phyloP scores from a whole-genome alignment of 2,329 filamentous ascomycete species.

The Colletotrichum eleusines region DNA sequence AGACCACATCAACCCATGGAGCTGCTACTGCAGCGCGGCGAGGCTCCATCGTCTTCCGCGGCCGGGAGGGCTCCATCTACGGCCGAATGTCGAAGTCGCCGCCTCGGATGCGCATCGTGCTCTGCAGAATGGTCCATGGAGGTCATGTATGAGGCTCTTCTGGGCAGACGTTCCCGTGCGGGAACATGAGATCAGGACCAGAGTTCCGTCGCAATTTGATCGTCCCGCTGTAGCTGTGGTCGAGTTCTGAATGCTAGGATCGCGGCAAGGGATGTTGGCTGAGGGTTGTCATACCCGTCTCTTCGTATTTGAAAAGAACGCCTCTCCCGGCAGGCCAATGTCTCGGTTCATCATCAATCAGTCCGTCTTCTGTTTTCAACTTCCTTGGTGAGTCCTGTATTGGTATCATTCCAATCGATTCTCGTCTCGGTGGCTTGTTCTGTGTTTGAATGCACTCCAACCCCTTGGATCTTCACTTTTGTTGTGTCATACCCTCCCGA shows the following conservation, averaged over 20 bases:
- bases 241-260: not conserved
- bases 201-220: constrained; percentile 23
- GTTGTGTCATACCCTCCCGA: constrained; percentile 9
- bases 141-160: constrained; percentile 23
- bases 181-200: not conserved
- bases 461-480: constrained; percentile 17
- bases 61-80: not conserved
- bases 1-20: not conserved
- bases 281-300: not conserved
- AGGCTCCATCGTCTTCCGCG: not conserved
- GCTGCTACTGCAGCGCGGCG: not conserved
- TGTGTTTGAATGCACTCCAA: not conserved
- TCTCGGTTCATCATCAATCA: constrained; percentile 17
- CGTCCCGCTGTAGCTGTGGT: constrained; percentile 23
- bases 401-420: constrained; percentile 2
- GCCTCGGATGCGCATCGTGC: constrained; percentile 11
- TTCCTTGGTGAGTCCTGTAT: constrained; percentile 4
- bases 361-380: constrained; percentile 4
- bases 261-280: not conserved
- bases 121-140: constrained; percentile 13
- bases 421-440: not conserved
- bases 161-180: not conserved
- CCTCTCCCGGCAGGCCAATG: constrained; percentile 23
- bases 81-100: constrained; percentile 10
- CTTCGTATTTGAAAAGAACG: constrained; percentile 28